Conservation (phyloP, 805 yeast genomes). For the Ascoidea tarda region DNA sequence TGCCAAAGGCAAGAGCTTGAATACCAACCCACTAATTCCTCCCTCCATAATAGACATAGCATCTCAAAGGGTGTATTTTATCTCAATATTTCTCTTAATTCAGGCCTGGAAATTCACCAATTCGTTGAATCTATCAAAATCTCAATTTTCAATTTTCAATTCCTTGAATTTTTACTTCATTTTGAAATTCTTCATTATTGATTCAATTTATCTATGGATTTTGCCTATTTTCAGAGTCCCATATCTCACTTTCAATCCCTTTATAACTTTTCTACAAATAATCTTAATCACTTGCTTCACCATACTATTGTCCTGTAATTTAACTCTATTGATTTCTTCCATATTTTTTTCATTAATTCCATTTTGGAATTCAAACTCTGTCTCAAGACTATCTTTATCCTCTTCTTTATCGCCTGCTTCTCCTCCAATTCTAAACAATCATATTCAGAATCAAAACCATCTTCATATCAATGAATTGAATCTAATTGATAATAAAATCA, state of each 20-base stretch:
- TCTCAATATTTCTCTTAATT: slow-evolving; percentile 55
- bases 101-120: slow-evolving; percentile 83
- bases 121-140: slow-evolving; percentile 28
- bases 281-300: slow-evolving; percentile 9
- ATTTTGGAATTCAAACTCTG: not conserved
- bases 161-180: slow-evolving; percentile 14
- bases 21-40: slow-evolving; percentile 38
- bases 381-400: not conserved
- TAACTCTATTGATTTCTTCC: slow-evolving; percentile 6
- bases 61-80: slow-evolving; percentile 56
- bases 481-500: not conserved
- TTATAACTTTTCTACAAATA: slow-evolving; percentile 20
- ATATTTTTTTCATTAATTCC: not conserved
- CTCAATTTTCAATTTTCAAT: slow-evolving; percentile 15
- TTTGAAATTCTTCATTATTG: slow-evolving; percentile 59
- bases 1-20: no score
- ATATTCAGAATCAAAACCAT: slow-evolving; percentile 13
- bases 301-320: slow-evolving; percentile 7
- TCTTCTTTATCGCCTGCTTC: slow-evolving; percentile 10
- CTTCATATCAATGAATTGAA: slow-evolving; percentile 7
- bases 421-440: slow-evolving; percentile 36
- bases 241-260: slow-evolving; percentile 47
- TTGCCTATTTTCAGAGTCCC: slow-evolving; percentile 70
- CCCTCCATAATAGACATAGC: slow-evolving; percentile 53
- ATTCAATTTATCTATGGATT: slow-evolving; percentile 54